Conservation (phyloP, 2,329 filamentous ascomycete species). For the Albophoma yamanashiensis region DNA sequence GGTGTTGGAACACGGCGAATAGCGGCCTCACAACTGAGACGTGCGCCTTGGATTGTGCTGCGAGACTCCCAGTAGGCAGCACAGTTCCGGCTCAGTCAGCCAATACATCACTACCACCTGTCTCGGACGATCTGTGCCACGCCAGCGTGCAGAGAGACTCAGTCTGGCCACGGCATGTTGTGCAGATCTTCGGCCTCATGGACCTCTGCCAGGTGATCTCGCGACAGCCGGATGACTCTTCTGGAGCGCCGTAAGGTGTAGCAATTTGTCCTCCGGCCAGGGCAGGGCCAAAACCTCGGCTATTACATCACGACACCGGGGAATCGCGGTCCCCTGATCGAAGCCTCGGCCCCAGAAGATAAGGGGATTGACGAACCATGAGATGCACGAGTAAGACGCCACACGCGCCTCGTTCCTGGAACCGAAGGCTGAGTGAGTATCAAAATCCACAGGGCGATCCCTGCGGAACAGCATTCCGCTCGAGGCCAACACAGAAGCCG, state of each 20-base stretch:
- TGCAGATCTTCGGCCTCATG: neutral
- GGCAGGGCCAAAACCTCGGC: neutral
- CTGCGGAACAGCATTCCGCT: neutral
- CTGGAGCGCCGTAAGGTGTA: too few species aligned
- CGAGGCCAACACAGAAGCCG: neutral
- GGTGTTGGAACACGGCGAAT: neutral
- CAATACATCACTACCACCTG: neutral
- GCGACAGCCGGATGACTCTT: too few species aligned
- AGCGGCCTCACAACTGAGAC: neutral
- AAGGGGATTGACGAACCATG: neutral
- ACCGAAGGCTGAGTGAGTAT: neutral
- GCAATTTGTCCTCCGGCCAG: too few species aligned
- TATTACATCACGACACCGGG: neutral
- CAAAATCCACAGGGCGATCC: neutral
- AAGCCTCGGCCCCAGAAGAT: neutral
- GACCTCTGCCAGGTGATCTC: too few species aligned
- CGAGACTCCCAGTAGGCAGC: neutral
- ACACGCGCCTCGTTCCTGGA: neutral
- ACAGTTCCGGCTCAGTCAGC: neutral
- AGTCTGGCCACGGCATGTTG: neutral
- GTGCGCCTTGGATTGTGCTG: neutral
- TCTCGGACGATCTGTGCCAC: neutral
- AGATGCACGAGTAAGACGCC: neutral
- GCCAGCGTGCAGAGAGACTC: neutral
- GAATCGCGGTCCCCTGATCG: neutral